Conservation (phyloP, 2,329 filamentous ascomycete species). For the Rachicladosporium sp. region DNA sequence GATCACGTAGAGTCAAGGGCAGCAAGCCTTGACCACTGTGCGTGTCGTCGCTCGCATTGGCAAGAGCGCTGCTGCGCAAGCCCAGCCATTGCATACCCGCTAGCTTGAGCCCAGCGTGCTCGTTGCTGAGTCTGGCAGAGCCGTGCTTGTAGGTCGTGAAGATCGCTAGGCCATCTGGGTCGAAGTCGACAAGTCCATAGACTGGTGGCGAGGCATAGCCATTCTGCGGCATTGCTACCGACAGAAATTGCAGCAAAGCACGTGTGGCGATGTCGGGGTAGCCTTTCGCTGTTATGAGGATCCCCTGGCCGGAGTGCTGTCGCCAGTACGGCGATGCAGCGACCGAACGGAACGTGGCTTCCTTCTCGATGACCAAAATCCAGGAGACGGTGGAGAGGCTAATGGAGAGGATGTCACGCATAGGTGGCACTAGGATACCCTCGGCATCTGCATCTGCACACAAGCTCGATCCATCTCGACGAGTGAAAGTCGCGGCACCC, state of each 20-base stretch:
- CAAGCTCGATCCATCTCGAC: slow-evolving; percentile 33
- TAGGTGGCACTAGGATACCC: slow-evolving; percentile 50
- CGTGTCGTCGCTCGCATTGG: slow-evolving; percentile 8
- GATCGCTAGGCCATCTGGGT: slow-evolving; percentile 65
- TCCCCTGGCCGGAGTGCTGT: slow-evolving; percentile 39
- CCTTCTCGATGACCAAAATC: slow-evolving; percentile 69
- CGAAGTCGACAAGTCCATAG: slow-evolving; percentile 57
- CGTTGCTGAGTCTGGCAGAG: slow-evolving; percentile 50
- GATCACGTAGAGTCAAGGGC: slow-evolving; percentile 43
- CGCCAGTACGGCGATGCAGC: slow-evolving; percentile 45
- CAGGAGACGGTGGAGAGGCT: slow-evolving; percentile 42
- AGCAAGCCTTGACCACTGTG: slow-evolving; percentile 33
- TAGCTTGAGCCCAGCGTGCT: slow-evolving; percentile 38
- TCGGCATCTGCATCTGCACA: slow-evolving; percentile 30
- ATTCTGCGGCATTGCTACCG: slow-evolving; percentile 35
- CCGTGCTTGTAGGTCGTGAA: slow-evolving; percentile 61
- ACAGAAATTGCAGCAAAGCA: slow-evolving; percentile 47
- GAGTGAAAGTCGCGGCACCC: slow-evolving; percentile 42
- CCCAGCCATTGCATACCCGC: slow-evolving; percentile 54
- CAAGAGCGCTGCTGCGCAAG: slow-evolving; percentile 28
- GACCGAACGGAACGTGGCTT: slow-evolving; percentile 66
- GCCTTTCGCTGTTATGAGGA: slow-evolving; percentile 68
- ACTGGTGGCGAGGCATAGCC: slow-evolving; percentile 36
- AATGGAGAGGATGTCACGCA: slow-evolving; percentile 38
- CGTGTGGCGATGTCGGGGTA: slow-evolving; percentile 66